phyloP scores from a whole-genome alignment of 2,329 filamentous ascomycete species.

The Penicillium sp. region DNA sequence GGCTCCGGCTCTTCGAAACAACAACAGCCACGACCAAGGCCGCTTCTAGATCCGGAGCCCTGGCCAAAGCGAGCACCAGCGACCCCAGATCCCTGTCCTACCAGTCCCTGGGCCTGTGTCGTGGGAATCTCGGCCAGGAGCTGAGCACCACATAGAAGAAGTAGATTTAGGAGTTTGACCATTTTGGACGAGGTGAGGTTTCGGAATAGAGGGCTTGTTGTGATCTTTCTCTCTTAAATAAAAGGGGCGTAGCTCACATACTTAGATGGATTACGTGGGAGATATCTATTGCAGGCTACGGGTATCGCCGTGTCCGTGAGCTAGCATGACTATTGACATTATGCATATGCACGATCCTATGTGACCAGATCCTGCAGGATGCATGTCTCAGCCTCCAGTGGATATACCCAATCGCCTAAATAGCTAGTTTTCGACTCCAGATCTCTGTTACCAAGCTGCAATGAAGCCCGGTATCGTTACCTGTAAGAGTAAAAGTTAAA shows the following conservation, averaged over 20 bases:
- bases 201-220: neutral
- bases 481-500: no score
- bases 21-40: neutral
- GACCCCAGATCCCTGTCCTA: neutral
- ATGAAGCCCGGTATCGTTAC: no score
- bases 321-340: neutral
- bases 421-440: no score
- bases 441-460: no score
- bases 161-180: neutral
- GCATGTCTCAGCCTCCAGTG: no score
- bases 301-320: neutral
- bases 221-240: neutral
- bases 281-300: no score
- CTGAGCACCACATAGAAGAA: neutral
- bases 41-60: neutral
- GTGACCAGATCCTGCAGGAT: neutral
- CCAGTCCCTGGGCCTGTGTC: neutral
- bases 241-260: no score
- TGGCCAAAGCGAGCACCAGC: neutral
- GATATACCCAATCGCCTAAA: no score
- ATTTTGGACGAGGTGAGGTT: neutral
- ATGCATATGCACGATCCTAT: neutral
- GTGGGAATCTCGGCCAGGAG: neutral
- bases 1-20: neutral
- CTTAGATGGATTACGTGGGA: no score